Conservation (phyloP, 1,284 basidiomycete species). For the Irpex sp. region DNA sequence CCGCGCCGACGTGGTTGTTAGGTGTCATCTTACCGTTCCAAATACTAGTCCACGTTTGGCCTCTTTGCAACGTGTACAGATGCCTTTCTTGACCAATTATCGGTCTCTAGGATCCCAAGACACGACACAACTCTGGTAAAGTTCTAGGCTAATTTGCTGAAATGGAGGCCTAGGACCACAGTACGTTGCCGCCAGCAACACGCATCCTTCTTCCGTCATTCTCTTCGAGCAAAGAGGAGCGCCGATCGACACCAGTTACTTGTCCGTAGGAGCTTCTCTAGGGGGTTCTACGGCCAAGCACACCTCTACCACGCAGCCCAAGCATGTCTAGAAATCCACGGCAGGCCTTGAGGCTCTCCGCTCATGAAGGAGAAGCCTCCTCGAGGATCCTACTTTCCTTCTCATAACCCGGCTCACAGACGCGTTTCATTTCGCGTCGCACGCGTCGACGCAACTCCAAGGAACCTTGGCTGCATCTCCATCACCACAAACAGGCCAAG, state of each 20-base stretch:
- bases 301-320: neutral
- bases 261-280: neutral
- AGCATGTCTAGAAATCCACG: conserved; percentile 3
- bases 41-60: neutral
- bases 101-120: neutral
- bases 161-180: neutral
- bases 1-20: neutral
- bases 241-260: neutral
- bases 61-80: neutral
- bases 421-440: neutral
- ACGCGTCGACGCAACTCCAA: neutral
- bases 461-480: neutral
- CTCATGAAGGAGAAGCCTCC: neutral
- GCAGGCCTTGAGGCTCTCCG: neutral
- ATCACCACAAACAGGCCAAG: neutral
- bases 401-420: neutral
- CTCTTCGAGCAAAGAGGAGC: neutral
- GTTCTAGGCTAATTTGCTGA: neutral
- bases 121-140: neutral
- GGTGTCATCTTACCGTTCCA: neutral
- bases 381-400: neutral
- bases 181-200: neutral
- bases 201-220: neutral
- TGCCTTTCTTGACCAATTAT: neutral
- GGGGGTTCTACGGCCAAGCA: neutral